These are phyloP conservation scores for Delitschia confertaspora DNA, from an alignment of 495 filamentous ascomycete genomes.

Conservation along the genomic window DNA sequence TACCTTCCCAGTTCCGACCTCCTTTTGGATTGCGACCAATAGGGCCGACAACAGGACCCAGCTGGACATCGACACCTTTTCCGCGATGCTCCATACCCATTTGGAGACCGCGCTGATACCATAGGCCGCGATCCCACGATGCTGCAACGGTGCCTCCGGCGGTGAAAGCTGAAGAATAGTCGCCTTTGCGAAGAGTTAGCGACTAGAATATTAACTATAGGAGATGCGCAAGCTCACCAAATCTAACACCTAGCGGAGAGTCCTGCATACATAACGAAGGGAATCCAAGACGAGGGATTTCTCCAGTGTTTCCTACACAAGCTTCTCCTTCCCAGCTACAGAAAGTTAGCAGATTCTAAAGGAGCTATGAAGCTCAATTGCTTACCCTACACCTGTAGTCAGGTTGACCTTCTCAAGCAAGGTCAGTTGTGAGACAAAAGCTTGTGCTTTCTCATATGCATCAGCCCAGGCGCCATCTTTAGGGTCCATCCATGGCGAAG, in stretches of 20 bases:
- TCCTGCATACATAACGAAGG: constrained; percentile 81
- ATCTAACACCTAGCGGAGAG: constrained; percentile 73
- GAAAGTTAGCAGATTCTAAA: not conserved
- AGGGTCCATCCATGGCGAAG: constrained; percentile 57
- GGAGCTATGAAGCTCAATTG: not conserved
- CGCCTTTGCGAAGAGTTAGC: constrained; percentile 33
- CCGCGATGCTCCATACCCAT: constrained; percentile 35
- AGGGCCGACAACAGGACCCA: constrained; percentile 87
- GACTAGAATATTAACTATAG: not conserved
- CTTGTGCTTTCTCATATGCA: constrained; percentile 65
- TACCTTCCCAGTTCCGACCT: constrained; percentile 79
- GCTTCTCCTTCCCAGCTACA: constrained; percentile 50
- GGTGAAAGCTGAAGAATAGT: constrained; percentile 36
- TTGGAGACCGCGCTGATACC: constrained; percentile 34
- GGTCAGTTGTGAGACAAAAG: constrained; percentile 75
- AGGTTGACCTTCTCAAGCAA: constrained; percentile 87
- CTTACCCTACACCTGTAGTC: constrained; percentile 74
- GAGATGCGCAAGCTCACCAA: constrained; percentile 35
- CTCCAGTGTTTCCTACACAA: constrained; percentile 64
- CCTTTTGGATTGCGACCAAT: constrained; percentile 40
- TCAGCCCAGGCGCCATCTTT: constrained; percentile 62
- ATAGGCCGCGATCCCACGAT: constrained; percentile 35
- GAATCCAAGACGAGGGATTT: constrained; percentile 69
- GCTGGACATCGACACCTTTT: constrained; percentile 60
- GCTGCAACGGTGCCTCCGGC: constrained; percentile 37